Evolutionary conservation across 257 asterid species (phyloP).

Genomic region (Petunia secreta): DNA sequence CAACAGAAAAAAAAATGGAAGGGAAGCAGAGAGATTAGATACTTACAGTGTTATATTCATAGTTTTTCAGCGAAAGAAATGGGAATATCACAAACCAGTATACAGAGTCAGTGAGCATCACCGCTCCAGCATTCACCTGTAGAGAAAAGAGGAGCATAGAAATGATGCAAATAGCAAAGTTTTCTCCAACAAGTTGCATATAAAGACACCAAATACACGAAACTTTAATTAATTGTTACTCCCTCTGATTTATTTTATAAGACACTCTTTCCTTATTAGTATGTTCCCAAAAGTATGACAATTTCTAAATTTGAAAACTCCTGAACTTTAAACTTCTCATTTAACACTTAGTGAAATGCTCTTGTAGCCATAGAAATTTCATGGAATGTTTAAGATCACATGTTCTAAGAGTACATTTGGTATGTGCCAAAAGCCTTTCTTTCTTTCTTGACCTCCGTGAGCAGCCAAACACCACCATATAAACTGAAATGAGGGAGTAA

Average conservation of each 20-base stretch:
- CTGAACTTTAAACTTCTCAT: too few relatives aligned
- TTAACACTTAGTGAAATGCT: too few relatives aligned
- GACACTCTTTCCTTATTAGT: too few relatives aligned
- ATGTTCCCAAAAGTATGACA: too few relatives aligned
- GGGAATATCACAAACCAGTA: constrained; percentile 89
- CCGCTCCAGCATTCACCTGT: constrained; percentile 96
- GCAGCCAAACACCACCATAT: too few relatives aligned
- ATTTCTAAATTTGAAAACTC: too few relatives aligned
- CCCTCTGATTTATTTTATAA: too few relatives aligned
- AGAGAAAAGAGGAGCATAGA: not conserved
- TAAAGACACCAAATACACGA: not conserved
- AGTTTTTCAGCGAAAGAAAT: constrained; percentile 69
- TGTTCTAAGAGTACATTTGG: too few relatives aligned
- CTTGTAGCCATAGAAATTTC: too few relatives aligned
- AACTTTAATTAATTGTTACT: not conserved
- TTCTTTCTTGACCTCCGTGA: too few relatives aligned
- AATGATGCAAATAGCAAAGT: not conserved
- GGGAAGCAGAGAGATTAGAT: constrained; percentile 26
- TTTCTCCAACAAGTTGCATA: not conserved
- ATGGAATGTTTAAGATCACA: too few relatives aligned
- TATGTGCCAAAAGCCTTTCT: too few relatives aligned
- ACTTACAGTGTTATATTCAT: constrained; percentile 84
- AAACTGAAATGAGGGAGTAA: not conserved
- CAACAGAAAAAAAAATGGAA: constrained; percentile 8
- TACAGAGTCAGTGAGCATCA: constrained; percentile 70